phyloP scores from a whole-genome alignment of 2,329 filamentous ascomycete genomes.

The Juglanconis juglandina region DNA sequence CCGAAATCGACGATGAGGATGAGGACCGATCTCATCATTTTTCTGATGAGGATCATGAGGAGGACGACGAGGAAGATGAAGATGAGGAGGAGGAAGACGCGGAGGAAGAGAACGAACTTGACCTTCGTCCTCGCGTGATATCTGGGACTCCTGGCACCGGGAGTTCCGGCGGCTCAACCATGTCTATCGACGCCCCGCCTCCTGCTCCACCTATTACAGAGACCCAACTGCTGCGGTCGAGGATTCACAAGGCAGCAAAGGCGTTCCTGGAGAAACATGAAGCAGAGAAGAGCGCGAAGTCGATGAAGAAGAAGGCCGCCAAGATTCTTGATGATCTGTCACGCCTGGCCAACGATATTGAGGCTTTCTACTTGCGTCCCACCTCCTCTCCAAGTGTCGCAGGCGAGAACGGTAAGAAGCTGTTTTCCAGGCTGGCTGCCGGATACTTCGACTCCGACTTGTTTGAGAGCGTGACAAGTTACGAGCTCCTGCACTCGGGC shows the following conservation, averaged over 20 bases:
- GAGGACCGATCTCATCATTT: conserved; percentile 35
- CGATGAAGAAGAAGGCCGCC: conserved; percentile 74
- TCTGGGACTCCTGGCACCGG: conserved; percentile 61
- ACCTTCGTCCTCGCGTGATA: conserved; percentile 50
- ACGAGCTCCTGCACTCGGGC: conserved; percentile 85
- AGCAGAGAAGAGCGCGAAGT: conserved; percentile 65
- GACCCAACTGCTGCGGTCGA: conserved; percentile 60
- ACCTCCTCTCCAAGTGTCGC: conserved; percentile 41
- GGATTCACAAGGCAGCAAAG: conserved; percentile 74
- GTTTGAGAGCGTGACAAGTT: conserved; percentile 89
- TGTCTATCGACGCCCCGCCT: conserved; percentile 57
- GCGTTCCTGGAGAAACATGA: conserved; percentile 83
- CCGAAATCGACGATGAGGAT: conserved; percentile 48
- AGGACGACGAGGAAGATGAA: conserved; percentile 50
- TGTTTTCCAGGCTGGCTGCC: conserved; percentile 73
- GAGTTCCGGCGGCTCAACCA: conserved; percentile 64
- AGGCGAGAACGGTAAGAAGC: conserved; percentile 52
- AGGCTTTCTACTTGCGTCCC: conserved; percentile 63
- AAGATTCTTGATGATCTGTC: conserved; percentile 73
- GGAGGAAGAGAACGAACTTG: conserved; percentile 48
- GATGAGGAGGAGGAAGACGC: conserved; percentile 55
- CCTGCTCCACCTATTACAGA: conserved; percentile 43
- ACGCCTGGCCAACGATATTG: conserved; percentile 67
- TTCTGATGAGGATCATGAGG: conserved; percentile 40
- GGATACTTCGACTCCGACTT: conserved; percentile 85